Conservation (phyloP, 2,329 filamentous ascomycete genomes). For the Cladosporium halotolerans region DNA sequence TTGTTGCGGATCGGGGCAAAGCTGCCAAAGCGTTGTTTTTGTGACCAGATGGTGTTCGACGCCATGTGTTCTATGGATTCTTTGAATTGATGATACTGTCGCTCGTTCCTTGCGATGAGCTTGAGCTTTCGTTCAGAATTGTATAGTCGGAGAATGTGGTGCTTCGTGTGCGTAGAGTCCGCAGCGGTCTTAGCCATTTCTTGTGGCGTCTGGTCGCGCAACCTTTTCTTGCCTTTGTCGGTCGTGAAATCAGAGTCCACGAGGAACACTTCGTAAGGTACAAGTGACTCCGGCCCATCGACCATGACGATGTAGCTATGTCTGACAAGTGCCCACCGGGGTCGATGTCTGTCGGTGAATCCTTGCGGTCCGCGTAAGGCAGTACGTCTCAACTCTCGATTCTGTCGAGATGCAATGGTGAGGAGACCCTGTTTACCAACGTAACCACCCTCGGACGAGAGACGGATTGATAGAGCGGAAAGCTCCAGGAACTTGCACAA, state of each 20-base stretch:
- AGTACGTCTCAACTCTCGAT: constrained; percentile 32
- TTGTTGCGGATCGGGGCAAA: constrained; percentile 84
- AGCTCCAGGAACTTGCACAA: constrained; percentile 94
- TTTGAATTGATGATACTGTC: constrained; percentile 84
- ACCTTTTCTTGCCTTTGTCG: constrained; percentile 57
- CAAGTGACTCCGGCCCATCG: constrained; percentile 98
- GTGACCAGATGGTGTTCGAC: constrained; percentile 72
- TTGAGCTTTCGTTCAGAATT: constrained; percentile 92
- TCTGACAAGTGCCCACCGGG: constrained; percentile 96
- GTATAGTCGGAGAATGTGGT: constrained; percentile 79
- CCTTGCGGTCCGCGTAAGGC: constrained; percentile 50
- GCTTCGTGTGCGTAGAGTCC: constrained; percentile 56
- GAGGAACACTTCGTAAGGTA: constrained; percentile 97
- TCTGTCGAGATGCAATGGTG: constrained; percentile 81
- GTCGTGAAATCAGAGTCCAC: constrained; percentile 84
- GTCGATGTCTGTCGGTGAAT: constrained; percentile 74
- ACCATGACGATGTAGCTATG: constrained; percentile 97
- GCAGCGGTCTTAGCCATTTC: constrained; percentile 58
- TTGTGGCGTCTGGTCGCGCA: constrained; percentile 49
- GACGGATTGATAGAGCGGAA: constrained; percentile 84
- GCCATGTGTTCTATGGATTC: constrained; percentile 87
- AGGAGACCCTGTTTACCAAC: constrained; percentile 96
- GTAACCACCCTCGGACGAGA: constrained; percentile 92
- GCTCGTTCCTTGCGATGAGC: constrained; percentile 83
- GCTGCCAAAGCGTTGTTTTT: constrained; percentile 80